These are phyloP conservation scores for Marasmius sp. DNA, from an alignment of 1,284 basidiomycete species.

Conservation along the genomic window DNA sequence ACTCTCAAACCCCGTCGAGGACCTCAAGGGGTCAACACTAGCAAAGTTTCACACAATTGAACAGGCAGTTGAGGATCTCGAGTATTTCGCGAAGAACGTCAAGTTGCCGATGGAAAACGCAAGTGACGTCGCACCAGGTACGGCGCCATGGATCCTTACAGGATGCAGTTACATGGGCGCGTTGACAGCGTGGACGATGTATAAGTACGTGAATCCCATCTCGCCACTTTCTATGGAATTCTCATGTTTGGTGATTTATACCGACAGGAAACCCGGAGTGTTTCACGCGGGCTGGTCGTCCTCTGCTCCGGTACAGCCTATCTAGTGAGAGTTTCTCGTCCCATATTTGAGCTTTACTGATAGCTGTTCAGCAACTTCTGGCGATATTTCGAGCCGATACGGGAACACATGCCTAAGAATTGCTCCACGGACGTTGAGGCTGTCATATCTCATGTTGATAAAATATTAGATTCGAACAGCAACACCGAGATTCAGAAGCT, in stretches of 20 bases:
- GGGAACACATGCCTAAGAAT: slow-evolving; percentile 67
- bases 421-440: slow-evolving; percentile 70
- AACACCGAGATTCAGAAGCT: slow-evolving; percentile 45
- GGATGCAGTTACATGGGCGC: slow-evolving; percentile 30
- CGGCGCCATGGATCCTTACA: slow-evolving; percentile 57
- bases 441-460: slow-evolving; percentile 61
- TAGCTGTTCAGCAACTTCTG: slow-evolving; percentile 53
- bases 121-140: slow-evolving; percentile 50
- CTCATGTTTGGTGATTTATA: slow-evolving; percentile 21
- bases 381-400: slow-evolving; percentile 71
- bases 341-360: background rate
- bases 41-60: slow-evolving; percentile 58
- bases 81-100: slow-evolving; percentile 68
- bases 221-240: background rate
- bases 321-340: slow-evolving; percentile 38
- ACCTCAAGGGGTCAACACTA: slow-evolving; percentile 61
- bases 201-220: slow-evolving; percentile 44
- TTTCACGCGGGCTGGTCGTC: slow-evolving; percentile 72
- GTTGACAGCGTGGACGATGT: slow-evolving; percentile 70
- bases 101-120: slow-evolving; percentile 67
- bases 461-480: slow-evolving; percentile 47
- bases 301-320: slow-evolving; percentile 71
- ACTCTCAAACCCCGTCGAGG: slow-evolving; percentile 51
- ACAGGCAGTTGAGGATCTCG: slow-evolving; percentile 71
- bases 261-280: slow-evolving; percentile 56